phyloP scores from a whole-genome alignment of 2,329 filamentous ascomycete genomes.

The Trichoderma sp. region DNA sequence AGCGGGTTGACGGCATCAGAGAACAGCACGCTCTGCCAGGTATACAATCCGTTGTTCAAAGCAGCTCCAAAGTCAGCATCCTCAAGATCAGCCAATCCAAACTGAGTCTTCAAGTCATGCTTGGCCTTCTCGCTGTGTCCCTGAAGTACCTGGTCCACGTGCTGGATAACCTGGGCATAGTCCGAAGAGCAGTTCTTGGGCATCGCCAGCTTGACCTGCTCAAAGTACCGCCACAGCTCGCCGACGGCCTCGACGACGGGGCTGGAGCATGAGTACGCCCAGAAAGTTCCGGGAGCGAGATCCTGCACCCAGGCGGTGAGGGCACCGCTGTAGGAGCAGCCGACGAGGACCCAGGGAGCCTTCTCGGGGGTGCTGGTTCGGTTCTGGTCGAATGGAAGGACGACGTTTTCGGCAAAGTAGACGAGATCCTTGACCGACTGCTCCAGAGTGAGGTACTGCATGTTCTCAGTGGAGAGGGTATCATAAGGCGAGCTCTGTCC shows the following conservation, averaged over 20 bases:
- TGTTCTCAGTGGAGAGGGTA: conserved; percentile 61
- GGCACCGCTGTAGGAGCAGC: conserved; percentile 76
- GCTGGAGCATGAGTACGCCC: conserved; percentile 72
- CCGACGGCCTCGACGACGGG: conserved; percentile 73
- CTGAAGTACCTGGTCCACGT: conserved; percentile 49
- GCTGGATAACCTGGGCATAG: conserved; percentile 52
- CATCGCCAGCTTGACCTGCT: conserved; percentile 43
- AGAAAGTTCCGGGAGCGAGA: conserved; percentile 72
- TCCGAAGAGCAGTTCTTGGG: conserved; percentile 60
- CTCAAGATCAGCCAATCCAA: conserved; percentile 42
- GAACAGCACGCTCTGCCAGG: conserved; percentile 39
- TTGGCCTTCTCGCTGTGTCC: conserved; percentile 32
- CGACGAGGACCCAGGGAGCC: conserved; percentile 71
- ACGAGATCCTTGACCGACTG: conserved; percentile 73
- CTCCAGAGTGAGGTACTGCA: conserved; percentile 76
- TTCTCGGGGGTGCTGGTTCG: conserved; percentile 61
- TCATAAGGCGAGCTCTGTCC: conserved; percentile 66
- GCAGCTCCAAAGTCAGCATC: conserved; percentile 50
- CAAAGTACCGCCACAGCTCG: conserved; percentile 64
- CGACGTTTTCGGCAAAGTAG: conserved; percentile 70
- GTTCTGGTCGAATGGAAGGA: conserved; percentile 65
- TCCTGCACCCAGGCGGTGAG: conserved; percentile 71
- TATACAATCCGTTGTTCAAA: conserved; percentile 27
- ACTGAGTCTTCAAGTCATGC: conserved; percentile 44
- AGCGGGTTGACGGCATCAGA: conserved; percentile 36